Conservation (phyloP, 1,284 basidiomycete genomes). For the Sphaerobolus stellatus region DNA sequence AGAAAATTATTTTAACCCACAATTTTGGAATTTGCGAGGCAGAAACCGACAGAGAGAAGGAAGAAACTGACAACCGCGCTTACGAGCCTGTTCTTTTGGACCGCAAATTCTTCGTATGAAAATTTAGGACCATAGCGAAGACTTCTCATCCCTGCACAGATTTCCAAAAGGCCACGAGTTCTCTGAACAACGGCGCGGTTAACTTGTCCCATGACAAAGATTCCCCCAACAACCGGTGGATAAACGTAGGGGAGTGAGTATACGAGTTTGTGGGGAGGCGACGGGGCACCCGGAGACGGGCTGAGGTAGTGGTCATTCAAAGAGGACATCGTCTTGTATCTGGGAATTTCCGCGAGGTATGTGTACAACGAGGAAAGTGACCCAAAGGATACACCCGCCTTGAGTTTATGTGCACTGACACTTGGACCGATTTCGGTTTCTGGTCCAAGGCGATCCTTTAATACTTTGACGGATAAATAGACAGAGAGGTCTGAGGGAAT, state of each 20-base stretch:
- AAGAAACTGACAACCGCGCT: constrained; percentile 32
- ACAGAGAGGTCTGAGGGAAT: constrained; percentile 66
- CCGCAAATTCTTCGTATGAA: constrained; percentile 72
- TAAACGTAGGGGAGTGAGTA: constrained; percentile 21
- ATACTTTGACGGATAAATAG: constrained; percentile 52
- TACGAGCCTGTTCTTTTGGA: constrained; percentile 38
- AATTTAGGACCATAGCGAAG: constrained; percentile 63
- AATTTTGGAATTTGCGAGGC: not conserved
- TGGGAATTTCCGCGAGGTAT: constrained; percentile 48
- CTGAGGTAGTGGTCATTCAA: constrained; percentile 52
- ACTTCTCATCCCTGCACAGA: constrained; percentile 19
- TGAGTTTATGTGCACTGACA: constrained; percentile 49
- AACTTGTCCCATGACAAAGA: constrained; percentile 60
- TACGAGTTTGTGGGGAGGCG: constrained; percentile 37
- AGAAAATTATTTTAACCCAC: not conserved
- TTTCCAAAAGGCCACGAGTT: constrained; percentile 62
- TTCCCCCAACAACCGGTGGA: constrained; percentile 40
- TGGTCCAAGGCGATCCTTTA: constrained; percentile 38
- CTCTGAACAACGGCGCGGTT: constrained; percentile 76
- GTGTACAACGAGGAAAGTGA: constrained; percentile 58
- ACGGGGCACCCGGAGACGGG: constrained; percentile 50
- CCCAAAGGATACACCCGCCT: constrained; percentile 66
- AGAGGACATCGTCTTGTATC: constrained; percentile 34
- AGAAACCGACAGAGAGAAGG: constrained; percentile 27
- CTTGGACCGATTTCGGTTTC: constrained; percentile 36